Percentiles rank a stretch among this genome's conserved stretches.
Conservation (phyloP, 1,139 yeast species). For the Nakaseomyces sp. region DNA sequence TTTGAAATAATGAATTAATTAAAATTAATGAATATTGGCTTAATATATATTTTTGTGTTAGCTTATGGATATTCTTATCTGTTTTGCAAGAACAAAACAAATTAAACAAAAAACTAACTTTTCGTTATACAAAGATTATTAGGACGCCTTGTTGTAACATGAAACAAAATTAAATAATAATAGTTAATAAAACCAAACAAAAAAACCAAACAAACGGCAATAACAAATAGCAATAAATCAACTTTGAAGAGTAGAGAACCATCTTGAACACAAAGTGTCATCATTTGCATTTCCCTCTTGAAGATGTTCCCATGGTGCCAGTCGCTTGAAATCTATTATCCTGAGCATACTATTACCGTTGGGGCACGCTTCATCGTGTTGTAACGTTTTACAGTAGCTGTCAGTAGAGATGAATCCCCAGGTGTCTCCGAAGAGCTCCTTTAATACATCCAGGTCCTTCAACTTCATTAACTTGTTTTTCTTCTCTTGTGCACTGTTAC, state of each 20-base stretch:
- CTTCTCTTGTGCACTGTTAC: slow-evolving; percentile 17
- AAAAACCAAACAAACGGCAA: slow-evolving; percentile 1
- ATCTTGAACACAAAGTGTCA: slow-evolving; percentile 4
- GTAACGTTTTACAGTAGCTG: slow-evolving; percentile 13
- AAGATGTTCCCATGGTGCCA: slow-evolving; percentile 14
- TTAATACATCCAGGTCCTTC: slow-evolving; percentile 22
- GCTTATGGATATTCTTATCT: too few species aligned
- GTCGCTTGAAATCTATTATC: slow-evolving; percentile 12
- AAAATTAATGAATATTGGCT: too few species aligned
- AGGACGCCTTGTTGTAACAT: too few species aligned
- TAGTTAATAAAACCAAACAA: not conserved
- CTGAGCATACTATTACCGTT: slow-evolving; percentile 5
- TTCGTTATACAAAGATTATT: too few species aligned
- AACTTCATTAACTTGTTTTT: slow-evolving; percentile 14
- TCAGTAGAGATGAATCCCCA: slow-evolving; percentile 26
- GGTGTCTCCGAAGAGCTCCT: slow-evolving; percentile 25
- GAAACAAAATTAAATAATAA: not conserved
- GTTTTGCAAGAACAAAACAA: too few species aligned
- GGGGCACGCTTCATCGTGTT: not conserved
- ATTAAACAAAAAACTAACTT: too few species aligned
- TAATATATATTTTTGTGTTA: too few species aligned
- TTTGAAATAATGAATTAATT: too few species aligned
- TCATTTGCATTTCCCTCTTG: not conserved
- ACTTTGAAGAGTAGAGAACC: slow-evolving; percentile 10
- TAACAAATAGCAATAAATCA: not conserved